Base-by-base conservation (phyloP, 129 eudicot genomes). In the Chrysanthemum lavandulifolium region DNA sequence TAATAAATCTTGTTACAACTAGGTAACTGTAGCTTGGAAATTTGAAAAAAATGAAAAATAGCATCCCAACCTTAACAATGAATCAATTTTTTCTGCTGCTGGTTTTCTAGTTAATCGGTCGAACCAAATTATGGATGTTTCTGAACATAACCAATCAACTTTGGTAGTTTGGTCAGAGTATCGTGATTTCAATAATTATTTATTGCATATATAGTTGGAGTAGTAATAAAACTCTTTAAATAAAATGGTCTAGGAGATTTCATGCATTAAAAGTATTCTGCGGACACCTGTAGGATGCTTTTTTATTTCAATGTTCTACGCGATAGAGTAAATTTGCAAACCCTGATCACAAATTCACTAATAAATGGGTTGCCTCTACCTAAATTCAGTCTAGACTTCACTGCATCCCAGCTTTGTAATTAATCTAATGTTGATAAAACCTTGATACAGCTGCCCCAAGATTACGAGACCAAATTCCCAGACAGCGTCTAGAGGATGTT, bases 391-490 rank as follows among this genome's bases (percentile, higher is more conserved):
- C 45, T 36, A 7, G 45, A 36, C 45, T 36, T 36, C 6, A 36
- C 45, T 36, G 9, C 45, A 36, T 36, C 45, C 45, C 45, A 36
- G 45, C 45, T 36, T 36, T 36, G 47, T 40, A 40, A 7, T 58
- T 78, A 64, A 64, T 55, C 13, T 40, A 53, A 45, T 56, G 49
- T 47, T 64, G 29, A 27, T 75, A 18, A 69, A 65, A 4, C 31
- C 16, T 31, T 36, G 25, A 45, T 76, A 65, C 82, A 89, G 96
- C 69, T 86, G 68, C 90, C 81, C 4, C 84, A 82, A 56, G 79
- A 75, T 73, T 89, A 89, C 15, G 92, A 86, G 71, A 84, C 82
- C 63, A 89, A 81, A 79, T 89, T 89, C 76, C 96, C 92, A 0
- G 87, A 79, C 25, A 86, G 92, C 86, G 55, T 79, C 58, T 86